Percentiles rank a stretch among this genome's conserved stretches.
Conservation (phyloP, 2,329 filamentous ascomycete genomes). For the Colletotrichum tabaci region DNA sequence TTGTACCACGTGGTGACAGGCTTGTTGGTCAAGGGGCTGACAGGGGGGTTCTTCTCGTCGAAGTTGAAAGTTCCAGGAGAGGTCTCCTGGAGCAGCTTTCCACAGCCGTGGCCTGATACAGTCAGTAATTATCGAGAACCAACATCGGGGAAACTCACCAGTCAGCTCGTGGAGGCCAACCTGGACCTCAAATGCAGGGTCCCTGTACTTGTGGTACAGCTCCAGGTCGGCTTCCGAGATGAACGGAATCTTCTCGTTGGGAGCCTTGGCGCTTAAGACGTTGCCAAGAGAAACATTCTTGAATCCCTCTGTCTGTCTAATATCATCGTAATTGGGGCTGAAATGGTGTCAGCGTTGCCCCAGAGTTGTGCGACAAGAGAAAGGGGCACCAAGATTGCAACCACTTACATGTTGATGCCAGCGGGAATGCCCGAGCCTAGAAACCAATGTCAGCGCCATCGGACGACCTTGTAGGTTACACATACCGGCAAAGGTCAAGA, state of each 20-base stretch:
- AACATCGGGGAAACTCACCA: constrained; percentile 20
- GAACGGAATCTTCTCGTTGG: constrained; percentile 93
- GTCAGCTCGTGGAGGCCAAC: constrained; percentile 93
- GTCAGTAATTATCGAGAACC: constrained; percentile 38
- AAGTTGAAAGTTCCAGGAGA: constrained; percentile 89
- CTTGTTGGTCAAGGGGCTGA: constrained; percentile 84
- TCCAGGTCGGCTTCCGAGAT: constrained; percentile 84
- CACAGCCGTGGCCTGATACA: constrained; percentile 82
- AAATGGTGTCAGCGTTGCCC: constrained; percentile 34
- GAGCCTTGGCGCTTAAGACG: constrained; percentile 90
- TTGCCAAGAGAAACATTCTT: constrained; percentile 97
- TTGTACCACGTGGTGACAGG: constrained; percentile 92
- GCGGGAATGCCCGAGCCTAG: constrained; percentile 73
- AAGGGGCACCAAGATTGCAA: too few relatives aligned
- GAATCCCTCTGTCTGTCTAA: constrained; percentile 87
- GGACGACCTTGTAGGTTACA: not conserved
- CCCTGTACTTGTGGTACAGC: constrained; percentile 86
- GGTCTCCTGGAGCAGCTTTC: constrained; percentile 94
- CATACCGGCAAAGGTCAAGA: constrained; percentile 78
- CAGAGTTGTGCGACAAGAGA: not conserved
- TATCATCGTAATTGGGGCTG: constrained; percentile 79
- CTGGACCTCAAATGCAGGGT: constrained; percentile 93
- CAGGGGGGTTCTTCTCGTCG: constrained; percentile 83
- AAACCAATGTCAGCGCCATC: constrained; percentile 54
- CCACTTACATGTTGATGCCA: constrained; percentile 73